A percentile compares a stretch with the other conserved stretches of the same genome.
Conservation (phyloP, 805 yeast genomes). For the Saccharomyces kudriavzevii region DNA sequence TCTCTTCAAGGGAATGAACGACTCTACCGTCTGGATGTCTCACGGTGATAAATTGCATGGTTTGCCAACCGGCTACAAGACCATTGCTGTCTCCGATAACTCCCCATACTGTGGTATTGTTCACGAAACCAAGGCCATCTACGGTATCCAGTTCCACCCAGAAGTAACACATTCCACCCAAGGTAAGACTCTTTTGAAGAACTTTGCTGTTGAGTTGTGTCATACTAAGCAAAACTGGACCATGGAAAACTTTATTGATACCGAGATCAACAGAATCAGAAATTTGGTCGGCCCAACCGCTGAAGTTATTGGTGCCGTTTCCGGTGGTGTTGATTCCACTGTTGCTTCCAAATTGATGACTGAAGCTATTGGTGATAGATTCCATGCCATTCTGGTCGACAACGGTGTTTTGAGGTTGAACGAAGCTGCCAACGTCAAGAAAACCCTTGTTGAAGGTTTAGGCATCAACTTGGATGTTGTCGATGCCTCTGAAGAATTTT, state of each 20-base stretch:
- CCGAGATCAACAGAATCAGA: conserved; percentile 90
- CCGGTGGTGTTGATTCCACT: conserved; percentile 99
- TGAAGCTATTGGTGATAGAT: conserved; percentile 96
- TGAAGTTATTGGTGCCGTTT: conserved; percentile 98
- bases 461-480: conserved; percentile 92
- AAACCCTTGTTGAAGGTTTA: conserved; percentile 83
- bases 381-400: conserved; percentile 96
- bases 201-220: conserved; percentile 91
- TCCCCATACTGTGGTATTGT: conserved; percentile 94
- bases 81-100: conserved; percentile 85
- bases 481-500: conserved; percentile 87
- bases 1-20: conserved; percentile 80
- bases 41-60: conserved; percentile 94
- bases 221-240: conserved; percentile 86
- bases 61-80: conserved; percentile 80
- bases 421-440: conserved; percentile 83
- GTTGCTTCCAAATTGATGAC: conserved; percentile 98
- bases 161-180: conserved; percentile 94
- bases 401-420: conserved; percentile 95
- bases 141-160: conserved; percentile 97
- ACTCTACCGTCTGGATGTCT: conserved; percentile 98
- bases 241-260: conserved; percentile 94
- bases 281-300: conserved; percentile 92
- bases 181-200: conserved; percentile 80
- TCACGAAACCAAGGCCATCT: conserved; percentile 62